phyloP scores from a whole-genome alignment of 2,329 filamentous ascomycete species.

The Albophoma yamanashiensis region DNA sequence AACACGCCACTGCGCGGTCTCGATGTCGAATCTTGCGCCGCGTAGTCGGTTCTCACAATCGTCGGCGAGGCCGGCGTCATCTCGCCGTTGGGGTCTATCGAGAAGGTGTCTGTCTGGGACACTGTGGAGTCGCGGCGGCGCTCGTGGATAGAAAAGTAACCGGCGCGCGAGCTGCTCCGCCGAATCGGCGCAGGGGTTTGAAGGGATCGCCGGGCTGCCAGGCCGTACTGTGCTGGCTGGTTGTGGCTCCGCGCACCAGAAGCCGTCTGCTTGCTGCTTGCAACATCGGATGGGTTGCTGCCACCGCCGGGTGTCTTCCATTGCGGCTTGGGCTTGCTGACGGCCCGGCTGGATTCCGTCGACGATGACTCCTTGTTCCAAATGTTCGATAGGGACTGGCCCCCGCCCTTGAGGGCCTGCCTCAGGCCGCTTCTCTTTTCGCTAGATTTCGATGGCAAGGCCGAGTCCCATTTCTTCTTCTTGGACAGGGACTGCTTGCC shows the following conservation, averaged over 20 bases:
- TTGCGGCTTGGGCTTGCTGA: slow-evolving; percentile 13
- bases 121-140: slow-evolving; percentile 41
- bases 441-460: slow-evolving; percentile 6
- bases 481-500: slow-evolving; percentile 12
- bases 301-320: slow-evolving; percentile 10
- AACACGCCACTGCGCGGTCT: slow-evolving; percentile 8
- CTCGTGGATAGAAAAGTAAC: slow-evolving; percentile 40
- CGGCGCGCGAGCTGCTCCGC: slow-evolving; percentile 33
- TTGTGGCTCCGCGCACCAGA: background rate
- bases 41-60: slow-evolving; percentile 13
- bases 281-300: slow-evolving; percentile 1
- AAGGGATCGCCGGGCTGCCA: background rate
- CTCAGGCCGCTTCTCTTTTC: slow-evolving; percentile 20
- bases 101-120: slow-evolving; percentile 45
- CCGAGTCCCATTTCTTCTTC: slow-evolving; percentile 17
- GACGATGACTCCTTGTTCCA: slow-evolving; percentile 35
- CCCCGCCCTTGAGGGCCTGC: slow-evolving; percentile 39
- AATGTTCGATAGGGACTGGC: slow-evolving; percentile 34
- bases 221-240: slow-evolving; percentile 1
- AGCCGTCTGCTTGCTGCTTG: slow-evolving; percentile 6
- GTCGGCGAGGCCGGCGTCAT: slow-evolving; percentile 34
- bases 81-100: slow-evolving; percentile 35
- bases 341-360: slow-evolving; percentile 8
- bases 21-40: slow-evolving; percentile 11
- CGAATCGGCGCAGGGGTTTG: slow-evolving; percentile 17